phyloP scores from a whole-genome alignment of 129 eudicot species.

The Dittrichia graveolens region DNA sequence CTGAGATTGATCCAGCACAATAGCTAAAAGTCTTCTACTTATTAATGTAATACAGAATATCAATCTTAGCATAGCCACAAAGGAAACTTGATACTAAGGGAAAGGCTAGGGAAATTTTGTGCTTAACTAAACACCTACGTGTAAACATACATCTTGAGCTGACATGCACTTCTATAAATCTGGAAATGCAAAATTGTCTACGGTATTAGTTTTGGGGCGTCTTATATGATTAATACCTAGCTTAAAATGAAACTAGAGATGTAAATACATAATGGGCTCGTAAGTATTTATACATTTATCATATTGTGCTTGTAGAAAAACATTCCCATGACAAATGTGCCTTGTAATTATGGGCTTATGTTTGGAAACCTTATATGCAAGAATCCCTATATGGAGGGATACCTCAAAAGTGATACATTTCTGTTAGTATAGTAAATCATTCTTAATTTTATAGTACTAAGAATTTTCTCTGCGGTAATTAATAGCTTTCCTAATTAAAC shows the following conservation, averaged over 20 bases:
- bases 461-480: neutral
- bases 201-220: neutral
- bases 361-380: neutral
- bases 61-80: neutral
- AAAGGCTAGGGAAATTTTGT: too few species aligned
- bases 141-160: slow-evolving; percentile 7
- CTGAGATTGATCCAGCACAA: slow-evolving; percentile 7
- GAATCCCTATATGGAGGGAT: neutral
- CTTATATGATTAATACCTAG: neutral
- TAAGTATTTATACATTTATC: neutral
- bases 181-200: neutral
- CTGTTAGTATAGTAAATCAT: neutral
- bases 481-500: neutral
- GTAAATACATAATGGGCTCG: neutral
- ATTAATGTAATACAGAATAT: too few species aligned
- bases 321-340: neutral
- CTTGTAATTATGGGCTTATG: neutral
- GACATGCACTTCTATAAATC: slow-evolving; percentile 7
- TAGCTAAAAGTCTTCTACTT: neutral
- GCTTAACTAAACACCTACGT: neutral
- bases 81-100: neutral
- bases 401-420: neutral
- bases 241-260: neutral
- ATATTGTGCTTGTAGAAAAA: slow-evolving; percentile 6
- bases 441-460: neutral